A percentile compares a stretch with the other conserved stretches of the same genome.
These are phyloP conservation scores for Aspergillaceae sp. DNA, from an alignment of 2,329 filamentous ascomycete genomes.

Conservation along the genomic window DNA sequence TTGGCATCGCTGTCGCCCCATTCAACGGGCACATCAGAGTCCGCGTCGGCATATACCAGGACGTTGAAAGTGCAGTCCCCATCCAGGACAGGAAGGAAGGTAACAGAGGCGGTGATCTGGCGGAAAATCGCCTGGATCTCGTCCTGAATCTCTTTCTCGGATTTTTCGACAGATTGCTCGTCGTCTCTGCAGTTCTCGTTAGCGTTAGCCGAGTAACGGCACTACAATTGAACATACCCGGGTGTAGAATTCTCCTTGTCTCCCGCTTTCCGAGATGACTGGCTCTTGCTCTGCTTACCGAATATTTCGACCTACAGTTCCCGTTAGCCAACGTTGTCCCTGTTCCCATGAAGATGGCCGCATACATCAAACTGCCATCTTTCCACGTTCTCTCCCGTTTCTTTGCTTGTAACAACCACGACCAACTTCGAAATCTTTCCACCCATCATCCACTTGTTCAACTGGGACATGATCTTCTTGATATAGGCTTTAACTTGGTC, in stretches of 20 bases:
- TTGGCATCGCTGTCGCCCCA: slow-evolving; percentile 98
- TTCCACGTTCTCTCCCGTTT: slow-evolving; percentile 92
- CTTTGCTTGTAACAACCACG: slow-evolving; percentile 92
- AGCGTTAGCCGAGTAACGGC: background rate
- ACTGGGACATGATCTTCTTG: slow-evolving; percentile 97
- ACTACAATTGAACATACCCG: slow-evolving; percentile 35
- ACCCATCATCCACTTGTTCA: slow-evolving; percentile 95
- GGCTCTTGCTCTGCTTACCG: slow-evolving; percentile 43
- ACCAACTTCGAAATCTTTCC: slow-evolving; percentile 97
- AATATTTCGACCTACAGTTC: slow-evolving; percentile 47
- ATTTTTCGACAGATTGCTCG: slow-evolving; percentile 55
- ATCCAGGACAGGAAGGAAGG: slow-evolving; percentile 86
- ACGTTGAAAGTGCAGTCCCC: slow-evolving; percentile 99
- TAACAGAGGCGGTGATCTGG: slow-evolving; percentile 95
- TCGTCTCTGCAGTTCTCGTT: slow-evolving; percentile 17
- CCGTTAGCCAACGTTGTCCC: slow-evolving; percentile 5
- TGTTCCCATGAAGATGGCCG: background rate
- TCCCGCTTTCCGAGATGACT: slow-evolving; percentile 40
- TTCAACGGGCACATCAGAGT: slow-evolving; percentile 92
- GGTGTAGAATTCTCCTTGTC: slow-evolving; percentile 64
- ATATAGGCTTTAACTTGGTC: slow-evolving; percentile 99
- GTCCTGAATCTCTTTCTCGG: slow-evolving; percentile 84
- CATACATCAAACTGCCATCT: slow-evolving; percentile 93
- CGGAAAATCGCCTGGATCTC: slow-evolving; percentile 96
- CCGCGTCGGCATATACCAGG: slow-evolving; percentile 91